These are phyloP conservation scores for Trypanosoma boissoni DNA, from an alignment of 208 protist genomes.

Conservation along the genomic window DNA sequence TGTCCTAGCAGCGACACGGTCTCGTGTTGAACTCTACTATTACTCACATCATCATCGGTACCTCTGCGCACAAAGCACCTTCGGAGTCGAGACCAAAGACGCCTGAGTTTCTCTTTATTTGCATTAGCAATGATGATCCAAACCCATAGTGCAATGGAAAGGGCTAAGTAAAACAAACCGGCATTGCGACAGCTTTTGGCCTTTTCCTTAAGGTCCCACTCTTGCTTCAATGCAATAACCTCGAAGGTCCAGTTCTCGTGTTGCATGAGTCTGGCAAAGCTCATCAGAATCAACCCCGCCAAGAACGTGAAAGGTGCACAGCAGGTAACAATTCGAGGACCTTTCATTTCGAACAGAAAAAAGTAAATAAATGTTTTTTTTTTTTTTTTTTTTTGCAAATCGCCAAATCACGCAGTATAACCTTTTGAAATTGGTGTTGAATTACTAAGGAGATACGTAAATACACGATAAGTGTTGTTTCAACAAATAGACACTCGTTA, in stretches of 20 bases:
- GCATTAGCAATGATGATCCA: background rate
- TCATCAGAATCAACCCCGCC: constrained; percentile 38
- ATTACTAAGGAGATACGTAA: no score
- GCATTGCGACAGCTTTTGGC: constrained; percentile 41
- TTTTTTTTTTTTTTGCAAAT: background rate
- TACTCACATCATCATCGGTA: no score
- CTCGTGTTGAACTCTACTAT: no score
- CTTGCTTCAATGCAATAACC: constrained; percentile 50
- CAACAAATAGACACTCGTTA: no score
- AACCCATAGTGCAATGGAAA: constrained; percentile 32
- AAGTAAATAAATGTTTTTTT: no score
- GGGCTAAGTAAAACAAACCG: constrained; percentile 46
- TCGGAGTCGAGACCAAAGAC: no score
- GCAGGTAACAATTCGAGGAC: background rate
- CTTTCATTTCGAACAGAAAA: no score
- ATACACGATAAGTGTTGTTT: no score
- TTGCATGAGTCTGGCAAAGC: constrained; percentile 17
- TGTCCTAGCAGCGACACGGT: no score
- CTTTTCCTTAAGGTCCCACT: constrained; percentile 58
- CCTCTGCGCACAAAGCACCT: no score
- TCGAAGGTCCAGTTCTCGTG: constrained; percentile 65
- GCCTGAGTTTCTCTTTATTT: background rate
- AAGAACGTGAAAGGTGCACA: constrained; percentile 43
- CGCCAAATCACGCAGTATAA: background rate
- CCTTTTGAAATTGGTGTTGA: no score